Base-by-base conservation (phyloP, 1,284 basidiomycete species). In the Rhodotorula glutinis region DNA sequence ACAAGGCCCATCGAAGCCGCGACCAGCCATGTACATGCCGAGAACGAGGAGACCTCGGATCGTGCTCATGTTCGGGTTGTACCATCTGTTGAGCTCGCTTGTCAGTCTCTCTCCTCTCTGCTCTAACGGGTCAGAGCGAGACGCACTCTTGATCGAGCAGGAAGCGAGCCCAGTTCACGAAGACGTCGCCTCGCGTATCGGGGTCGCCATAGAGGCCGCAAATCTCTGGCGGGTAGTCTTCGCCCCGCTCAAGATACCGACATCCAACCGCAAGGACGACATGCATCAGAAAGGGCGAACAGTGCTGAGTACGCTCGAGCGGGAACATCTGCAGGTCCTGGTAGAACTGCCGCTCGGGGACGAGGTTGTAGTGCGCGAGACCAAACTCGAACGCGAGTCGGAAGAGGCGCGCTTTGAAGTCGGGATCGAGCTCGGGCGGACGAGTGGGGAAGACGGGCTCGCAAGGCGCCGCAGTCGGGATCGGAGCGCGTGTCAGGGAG, bases 401-500 rank as follows among this genome's bases (percentile, higher is more conserved):
- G 29, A 73, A 57, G 19, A 73, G 54, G 25, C 57, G 53, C 27
- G 61, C 69, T 40, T 66, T 63, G 53, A 70, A 63, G 40, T 71
- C 69, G 19, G 61, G 63, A 4, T 46, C 25, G 11, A 73, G 55
- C 7, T 70, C 69, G 16, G 71, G 71, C 8, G 71, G 71, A 5
- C 69, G 60, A 1, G 63, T 53, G 19, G 69, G 69, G 13, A 68
- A 46, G 0, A 66, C 53, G 0, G 69, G 71, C 3, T 72, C 70
- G 43, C 62, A 56, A 0, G 69, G 69, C 8, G 58, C 53, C 23
- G 66, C 63, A n/a, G 65, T 65, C 25, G 71, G 71, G 47, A 70
- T 67, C 30, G 71, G 71, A 0, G 71, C 71, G 17, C 71, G 71
- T 13, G 71, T 72, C 55, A 72, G 63, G 2, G 65, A 70, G 66